phyloP scores from a whole-genome alignment of 441 rosid species.

The Aquilaria agallochum region DNA sequence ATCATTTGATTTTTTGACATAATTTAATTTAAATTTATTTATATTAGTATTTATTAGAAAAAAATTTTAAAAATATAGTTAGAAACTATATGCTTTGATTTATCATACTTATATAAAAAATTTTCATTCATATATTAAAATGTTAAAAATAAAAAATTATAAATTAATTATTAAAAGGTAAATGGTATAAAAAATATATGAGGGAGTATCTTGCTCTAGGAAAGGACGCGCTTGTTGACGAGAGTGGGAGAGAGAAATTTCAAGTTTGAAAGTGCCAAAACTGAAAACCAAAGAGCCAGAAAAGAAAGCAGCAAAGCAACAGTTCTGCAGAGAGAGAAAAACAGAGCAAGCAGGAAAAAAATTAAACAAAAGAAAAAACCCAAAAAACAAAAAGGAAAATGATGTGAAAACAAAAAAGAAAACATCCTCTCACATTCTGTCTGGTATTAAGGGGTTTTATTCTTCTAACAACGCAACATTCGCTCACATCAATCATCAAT shows the following conservation, averaged over 20 bases:
- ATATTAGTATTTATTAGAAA: no score
- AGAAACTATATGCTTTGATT: no score
- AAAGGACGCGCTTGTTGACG: not conserved
- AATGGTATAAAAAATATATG: not conserved
- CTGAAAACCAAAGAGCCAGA: conserved; percentile 14
- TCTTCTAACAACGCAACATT: conserved; percentile 16
- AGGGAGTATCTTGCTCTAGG: no score
- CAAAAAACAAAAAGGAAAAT: conserved; percentile 12
- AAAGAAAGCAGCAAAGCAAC: not conserved
- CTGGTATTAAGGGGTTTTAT: conserved; percentile 61
- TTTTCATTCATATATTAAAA: no score
- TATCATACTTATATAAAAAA: no score
- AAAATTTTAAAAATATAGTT: no score
- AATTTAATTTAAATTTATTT: no score
- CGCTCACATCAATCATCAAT: conserved; percentile 1
- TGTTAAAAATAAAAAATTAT: no score
- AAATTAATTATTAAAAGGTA: no score
- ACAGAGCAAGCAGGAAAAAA: conserved; percentile 11
- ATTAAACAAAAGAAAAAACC: not conserved
- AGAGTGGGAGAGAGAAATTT: conserved; percentile 10
- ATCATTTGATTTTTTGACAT: not conserved
- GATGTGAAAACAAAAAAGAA: conserved; percentile 30
- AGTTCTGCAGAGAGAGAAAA: not conserved
- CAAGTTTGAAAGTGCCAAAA: not conserved
- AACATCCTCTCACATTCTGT: conserved; percentile 49